A percentile compares a stretch with the other conserved stretches of the same genome.
These are phyloP conservation scores for Penicillium palitans DNA, from an alignment of 2,329 filamentous ascomycete species.

Conservation along the genomic window DNA sequence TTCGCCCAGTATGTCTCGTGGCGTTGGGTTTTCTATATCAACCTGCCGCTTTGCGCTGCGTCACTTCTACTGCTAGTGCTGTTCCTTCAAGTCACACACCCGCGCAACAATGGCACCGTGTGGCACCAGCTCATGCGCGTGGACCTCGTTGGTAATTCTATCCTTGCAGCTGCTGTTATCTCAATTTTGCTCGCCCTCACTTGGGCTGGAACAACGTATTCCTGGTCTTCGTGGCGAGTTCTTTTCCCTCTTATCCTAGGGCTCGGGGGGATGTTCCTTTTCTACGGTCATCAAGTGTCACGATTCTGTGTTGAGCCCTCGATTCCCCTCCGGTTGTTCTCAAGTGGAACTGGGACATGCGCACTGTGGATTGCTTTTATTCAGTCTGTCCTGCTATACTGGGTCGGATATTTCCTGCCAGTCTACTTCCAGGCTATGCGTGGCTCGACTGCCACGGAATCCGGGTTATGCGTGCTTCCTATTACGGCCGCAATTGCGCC, in stretches of 20 bases:
- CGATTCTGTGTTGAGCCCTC: conserved; percentile 4
- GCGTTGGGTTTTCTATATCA: conserved; percentile 16
- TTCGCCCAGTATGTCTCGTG: conserved; percentile 4
- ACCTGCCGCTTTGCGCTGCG: conserved; percentile 1
- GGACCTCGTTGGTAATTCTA: conserved; percentile 32
- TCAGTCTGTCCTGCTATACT: conserved; percentile 17
- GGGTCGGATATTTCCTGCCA: conserved; percentile 39
- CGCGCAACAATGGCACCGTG: not conserved
- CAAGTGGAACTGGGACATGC: not conserved
- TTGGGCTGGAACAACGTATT: conserved; percentile 32
- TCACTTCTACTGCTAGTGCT: conserved; percentile 1
- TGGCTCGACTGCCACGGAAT: conserved; percentile 32
- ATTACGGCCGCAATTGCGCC: conserved; percentile 27
- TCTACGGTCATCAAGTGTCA: conserved; percentile 25
- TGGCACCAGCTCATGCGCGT: conserved; percentile 15
- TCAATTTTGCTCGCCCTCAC: conserved; percentile 35
- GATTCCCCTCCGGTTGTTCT: conserved; percentile 1
- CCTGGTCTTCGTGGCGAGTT: conserved; percentile 34
- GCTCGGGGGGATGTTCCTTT: conserved; percentile 24
- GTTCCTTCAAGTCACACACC: conserved; percentile 15
- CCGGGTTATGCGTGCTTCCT: conserved; percentile 37
- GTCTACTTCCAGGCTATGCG: conserved; percentile 50
- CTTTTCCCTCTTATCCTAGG: conserved; percentile 34
- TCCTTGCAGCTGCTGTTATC: conserved; percentile 31
- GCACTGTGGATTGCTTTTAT: conserved; percentile 16